Evolutionary conservation across 768 basidiomycete genomes (phyloP), one percentile per base, ranked within the genome.

Genomic region (Tulasnella sp.): DNA sequence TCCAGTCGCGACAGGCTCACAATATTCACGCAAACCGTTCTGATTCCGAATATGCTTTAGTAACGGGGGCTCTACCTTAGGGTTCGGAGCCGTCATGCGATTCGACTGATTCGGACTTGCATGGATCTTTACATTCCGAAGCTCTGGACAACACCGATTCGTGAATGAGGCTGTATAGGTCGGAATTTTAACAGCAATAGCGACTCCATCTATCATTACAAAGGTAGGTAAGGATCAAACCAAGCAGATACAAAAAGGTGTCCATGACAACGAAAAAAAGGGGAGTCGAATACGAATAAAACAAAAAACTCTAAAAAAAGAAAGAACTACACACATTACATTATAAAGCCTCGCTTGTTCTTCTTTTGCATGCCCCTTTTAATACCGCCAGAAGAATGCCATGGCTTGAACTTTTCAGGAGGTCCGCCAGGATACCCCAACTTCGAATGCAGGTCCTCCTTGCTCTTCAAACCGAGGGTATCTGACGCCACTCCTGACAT

Each of bases 271-370:
- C 2, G 16, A 34, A 16, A 68, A 68, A 31, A 36, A n/a, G 9
- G 62, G 31, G 8, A 27, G 62, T 31, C 62, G 62, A 68, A 68
- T 68, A 68, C 62, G 62, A 68, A 68, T 68, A 68, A 68, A 14
- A 68, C 62, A 34, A 68, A n/a, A 68, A 68, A 68, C 62, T 68
- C 62, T 68, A 68, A 36, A 68, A 36, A 68, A 68, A n/a, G n/a
- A 16, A 16, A 19, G 62, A 68, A 36, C 18, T 1, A 68, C 62
- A 27, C 19, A 68, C 62, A 18, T 68, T 36, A 68, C 62, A 68
- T 68, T 18, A 68, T 6, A 19, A 24, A 27, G 7, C 62, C 7
- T 8, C 27, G 62, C 34, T 68, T 68, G 31, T 27, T 27, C 34
- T 36, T 27, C 34, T 68, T 68, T 34, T 68, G 62, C 62, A 68